Base-by-base conservation (phyloP, 177 flowering plant species). In the Vitis hybrid region DNA sequence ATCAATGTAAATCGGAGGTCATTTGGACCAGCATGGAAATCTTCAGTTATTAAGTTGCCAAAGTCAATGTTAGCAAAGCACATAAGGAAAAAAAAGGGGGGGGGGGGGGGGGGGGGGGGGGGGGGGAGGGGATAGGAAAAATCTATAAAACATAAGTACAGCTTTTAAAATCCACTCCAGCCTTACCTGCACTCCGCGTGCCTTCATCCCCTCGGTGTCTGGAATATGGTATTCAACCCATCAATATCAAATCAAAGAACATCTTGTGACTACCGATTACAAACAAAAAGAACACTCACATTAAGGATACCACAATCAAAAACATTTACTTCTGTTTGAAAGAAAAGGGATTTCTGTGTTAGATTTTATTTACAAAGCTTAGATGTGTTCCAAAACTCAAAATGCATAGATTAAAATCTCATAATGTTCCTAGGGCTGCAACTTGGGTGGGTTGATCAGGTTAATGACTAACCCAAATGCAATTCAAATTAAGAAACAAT, bases 1-100 rank as follows among this genome's bases (percentile, higher is more conserved):
- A 79, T 57, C 68, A 79, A 64, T 49, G 79, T 79, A 32, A 79
- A 40, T 50, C 84, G 66, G 9, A 82, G 82, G 69, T 82, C 85
- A 70, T 65, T 72, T 57, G n/a, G 60, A 55, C 71, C 69, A 72
- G 76, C 40, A 13, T 49, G 62, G n/a, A 15, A 49, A 51, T 51
- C 81, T 78, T 65, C 48, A 66, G 50, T 56, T 35, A 65, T 13
- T 55, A 73, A 63, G 5, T 21, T 2, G 54, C 15, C n/a, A 60
- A 15, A 21, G 66, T 69, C 61, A 70, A n/a, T 9, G 19, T 18
- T 57, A 49, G 13, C 4, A 55, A 61, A 30, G 55, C 54, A 35
- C 2, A 67, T 21, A 27, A 32, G 19, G 21, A 32, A 32, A 4
- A 50, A 8, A 16, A 60, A 48, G 21, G 21, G 21, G 1, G 0